Evolutionary conservation across 176 grass and related monocot species (phyloP), one percentile per base, ranked within the genome.

Genomic region (Aechmea fasciata): DNA sequence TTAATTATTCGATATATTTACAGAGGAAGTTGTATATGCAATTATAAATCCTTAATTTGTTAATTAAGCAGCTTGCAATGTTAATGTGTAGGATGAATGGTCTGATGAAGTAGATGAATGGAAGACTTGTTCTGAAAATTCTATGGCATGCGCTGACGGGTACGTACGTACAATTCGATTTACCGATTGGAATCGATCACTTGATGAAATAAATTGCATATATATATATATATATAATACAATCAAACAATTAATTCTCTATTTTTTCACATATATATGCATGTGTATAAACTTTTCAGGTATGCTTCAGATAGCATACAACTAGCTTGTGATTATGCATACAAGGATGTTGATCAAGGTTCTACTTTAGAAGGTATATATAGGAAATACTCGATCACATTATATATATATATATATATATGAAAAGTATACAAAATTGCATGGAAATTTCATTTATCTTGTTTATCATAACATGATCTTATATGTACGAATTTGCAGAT

Each of bases 221-320:
- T n/a, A n/a, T n/a, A n/a, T n/a, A n/a, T n/a, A n/a, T n/a, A n/a
- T n/a, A n/a, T n/a, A n/a, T 55, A 13, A 13, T 55, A 55, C 11
- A 55, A 55, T 13, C 11, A 13, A 55, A n/a, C 17, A 10, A 8
- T 61, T n/a, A n/a, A n/a, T n/a, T n/a, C n/a, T 15, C 13, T 61
- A 8, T 18, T 61, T 14, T 72, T 9, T 24, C 13, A 47, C 5
- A 1, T 26, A 26, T 26, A 26, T 26, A 26, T 26, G 2, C 2
- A 26, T 26, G 2, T 26, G 47, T 26, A 26, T 26, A 68, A 6
- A 2, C 26, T 48, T 12, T 71, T 68, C 81, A 84, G 81, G 73
- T 88, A 84, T 55, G 85, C 85, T 12, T 10, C 55, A 19, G 85
- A 88, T 57, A 88, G 85, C 68, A 50, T 78, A 54, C 2, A 66